Percentiles rank a stretch among this genome's conserved stretches.
phyloP scores from a whole-genome alignment of 73 alveolate genomes.

The Paramecium bursaria region DNA sequence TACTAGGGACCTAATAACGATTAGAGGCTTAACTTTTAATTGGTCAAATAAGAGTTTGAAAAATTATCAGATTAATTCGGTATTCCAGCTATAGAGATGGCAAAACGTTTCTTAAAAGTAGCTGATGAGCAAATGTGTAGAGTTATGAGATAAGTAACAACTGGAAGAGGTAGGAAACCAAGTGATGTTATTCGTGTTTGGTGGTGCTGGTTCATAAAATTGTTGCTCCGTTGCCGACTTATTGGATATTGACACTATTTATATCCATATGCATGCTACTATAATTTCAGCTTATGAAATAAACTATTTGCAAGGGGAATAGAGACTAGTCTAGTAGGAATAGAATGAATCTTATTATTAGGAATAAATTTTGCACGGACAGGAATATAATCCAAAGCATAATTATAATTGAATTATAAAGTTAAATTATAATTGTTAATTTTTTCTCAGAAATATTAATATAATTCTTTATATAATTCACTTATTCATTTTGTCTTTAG shows the following conservation, averaged over 20 bases:
- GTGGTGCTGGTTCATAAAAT: constrained; percentile 97
- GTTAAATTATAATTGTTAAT: too few species aligned
- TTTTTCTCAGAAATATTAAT: too few species aligned
- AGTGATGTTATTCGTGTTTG: constrained; percentile 81
- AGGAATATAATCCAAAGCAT: too few species aligned
- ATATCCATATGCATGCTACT: constrained; percentile 79
- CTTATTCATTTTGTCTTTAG: too few species aligned
- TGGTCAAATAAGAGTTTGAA: constrained; percentile 69
- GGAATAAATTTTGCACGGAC: too few species aligned
- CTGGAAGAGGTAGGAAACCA: constrained; percentile 86
- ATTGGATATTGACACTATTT: constrained; percentile 79
- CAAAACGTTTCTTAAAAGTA: constrained; percentile 85
- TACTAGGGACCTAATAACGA: constrained; percentile 83
- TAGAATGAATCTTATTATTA: too few species aligned
- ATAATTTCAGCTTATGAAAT: constrained; percentile 64
- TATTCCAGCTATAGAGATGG: constrained; percentile 72
- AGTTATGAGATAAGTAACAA: constrained; percentile 86
- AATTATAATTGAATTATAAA: too few species aligned
- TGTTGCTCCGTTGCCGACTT: constrained; percentile 86
- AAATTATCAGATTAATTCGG: constrained; percentile 64
- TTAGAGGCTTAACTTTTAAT: constrained; percentile 73
- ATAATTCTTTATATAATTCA: too few species aligned
- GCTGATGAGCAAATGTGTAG: constrained; percentile 94
- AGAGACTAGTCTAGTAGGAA: too few species aligned
- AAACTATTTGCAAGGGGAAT: too few species aligned